Percentiles rank a stretch among this genome's conserved stretches.
These are phyloP conservation scores for Rhizopogon roseolus DNA, from an alignment of 768 basidiomycete genomes.

Conservation along the genomic window DNA sequence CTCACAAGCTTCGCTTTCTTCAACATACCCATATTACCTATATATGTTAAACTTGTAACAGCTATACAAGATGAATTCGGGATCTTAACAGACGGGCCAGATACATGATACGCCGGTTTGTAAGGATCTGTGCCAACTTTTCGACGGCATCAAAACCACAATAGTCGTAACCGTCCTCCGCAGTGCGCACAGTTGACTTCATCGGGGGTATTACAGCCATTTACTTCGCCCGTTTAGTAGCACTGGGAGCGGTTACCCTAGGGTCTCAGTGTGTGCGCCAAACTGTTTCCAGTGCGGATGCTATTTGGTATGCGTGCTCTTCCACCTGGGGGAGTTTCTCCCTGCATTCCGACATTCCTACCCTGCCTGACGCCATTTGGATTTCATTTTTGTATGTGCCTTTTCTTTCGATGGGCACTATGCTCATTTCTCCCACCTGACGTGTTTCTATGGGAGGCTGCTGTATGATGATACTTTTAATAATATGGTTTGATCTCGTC, in stretches of 20 bases:
- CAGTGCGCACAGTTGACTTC: not conserved
- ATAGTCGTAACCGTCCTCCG: not conserved
- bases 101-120: not conserved
- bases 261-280: too few species aligned
- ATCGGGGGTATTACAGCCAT: not conserved
- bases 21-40: constrained; percentile 31
- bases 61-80: constrained; percentile 2
- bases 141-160: not conserved
- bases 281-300: not conserved
- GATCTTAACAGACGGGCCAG: not conserved
- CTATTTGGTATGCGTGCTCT: not conserved
- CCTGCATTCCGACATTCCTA: too few species aligned
- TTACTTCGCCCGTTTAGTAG: too few species aligned
- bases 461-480: too few species aligned
- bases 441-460: too few species aligned
- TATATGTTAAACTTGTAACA: constrained; percentile 16
- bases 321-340: not conserved
- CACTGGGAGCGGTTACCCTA: too few species aligned
- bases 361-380: too few species aligned
- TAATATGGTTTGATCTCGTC: too few species aligned
- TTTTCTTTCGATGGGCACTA: too few species aligned
- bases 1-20: constrained; percentile 12
- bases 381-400: too few species aligned
- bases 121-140: not conserved
- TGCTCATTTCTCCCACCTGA: too few species aligned